Conservation (phyloP, 176 grass and related monocot genomes). For the Lolium multiflorum region DNA sequence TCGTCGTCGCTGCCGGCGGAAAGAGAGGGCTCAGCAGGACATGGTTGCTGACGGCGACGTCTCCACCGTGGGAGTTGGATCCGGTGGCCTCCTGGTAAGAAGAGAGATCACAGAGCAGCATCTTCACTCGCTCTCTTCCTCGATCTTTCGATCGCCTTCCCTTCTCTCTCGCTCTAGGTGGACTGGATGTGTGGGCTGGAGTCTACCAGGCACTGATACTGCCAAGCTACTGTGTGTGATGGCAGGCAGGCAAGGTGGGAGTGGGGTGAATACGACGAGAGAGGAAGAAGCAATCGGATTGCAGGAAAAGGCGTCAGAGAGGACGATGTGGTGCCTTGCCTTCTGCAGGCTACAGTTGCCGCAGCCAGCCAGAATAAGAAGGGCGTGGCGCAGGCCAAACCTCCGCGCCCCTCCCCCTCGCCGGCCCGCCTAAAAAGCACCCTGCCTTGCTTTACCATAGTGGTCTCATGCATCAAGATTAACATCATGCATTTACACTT, state of each 20-base stretch:
- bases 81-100: slow-evolving; percentile 61
- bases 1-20: not conserved
- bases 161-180: no score
- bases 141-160: not conserved
- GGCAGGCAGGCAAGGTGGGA: not conserved
- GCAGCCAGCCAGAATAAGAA: slow-evolving; percentile 58
- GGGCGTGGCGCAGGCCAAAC: slow-evolving; percentile 24
- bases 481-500: no score
- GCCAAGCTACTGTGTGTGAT: not conserved
- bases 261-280: not conserved
- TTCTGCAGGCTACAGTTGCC: slow-evolving; percentile 54
- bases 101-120: slow-evolving; percentile 65
- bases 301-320: slow-evolving; percentile 62
- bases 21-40: slow-evolving; percentile 53
- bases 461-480: not conserved
- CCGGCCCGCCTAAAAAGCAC: slow-evolving; percentile 35
- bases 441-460: slow-evolving; percentile 1
- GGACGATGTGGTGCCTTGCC: slow-evolving; percentile 27
- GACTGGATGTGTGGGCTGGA: slow-evolving; percentile 21
- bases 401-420: not conserved
- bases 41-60: slow-evolving; percentile 54
- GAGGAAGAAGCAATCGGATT: slow-evolving; percentile 17
- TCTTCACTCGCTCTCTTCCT: not conserved
- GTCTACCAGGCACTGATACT: no score
- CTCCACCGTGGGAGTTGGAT: slow-evolving; percentile 58